Evolutionary conservation across 768 basidiomycete genomes (phyloP).

Genomic region (Pisolithus marmoratus): DNA sequence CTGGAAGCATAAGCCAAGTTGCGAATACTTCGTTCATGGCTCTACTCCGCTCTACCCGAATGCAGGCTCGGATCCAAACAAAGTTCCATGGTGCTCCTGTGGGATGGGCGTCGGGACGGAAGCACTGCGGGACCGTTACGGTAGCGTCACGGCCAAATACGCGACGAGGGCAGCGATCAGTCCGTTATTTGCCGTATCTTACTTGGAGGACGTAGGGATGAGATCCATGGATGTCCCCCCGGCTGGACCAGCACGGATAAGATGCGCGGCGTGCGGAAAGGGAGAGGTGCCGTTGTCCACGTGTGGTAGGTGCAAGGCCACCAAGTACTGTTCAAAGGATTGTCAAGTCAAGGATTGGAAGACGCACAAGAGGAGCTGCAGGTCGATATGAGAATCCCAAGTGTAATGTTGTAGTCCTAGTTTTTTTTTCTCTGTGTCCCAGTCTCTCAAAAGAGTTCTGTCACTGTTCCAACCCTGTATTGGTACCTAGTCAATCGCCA

Average conservation of each 20-base stretch:
- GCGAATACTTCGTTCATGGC: slow-evolving; percentile 35
- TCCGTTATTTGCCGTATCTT: slow-evolving; percentile 49
- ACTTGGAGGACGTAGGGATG: slow-evolving; percentile 35
- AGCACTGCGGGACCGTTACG: slow-evolving; percentile 34
- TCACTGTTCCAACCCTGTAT: no score
- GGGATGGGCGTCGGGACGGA: slow-evolving; percentile 44
- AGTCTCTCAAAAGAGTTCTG: no score
- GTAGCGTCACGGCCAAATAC: slow-evolving; percentile 32
- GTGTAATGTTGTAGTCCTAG: no score
- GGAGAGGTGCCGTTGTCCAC: slow-evolving; percentile 17
- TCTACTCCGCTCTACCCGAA: slow-evolving; percentile 29
- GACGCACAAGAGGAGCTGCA: slow-evolving; percentile 36
- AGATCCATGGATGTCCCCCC: neutral
- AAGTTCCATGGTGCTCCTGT: slow-evolving; percentile 46
- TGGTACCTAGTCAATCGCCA: no score
- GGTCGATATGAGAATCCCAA: no score
- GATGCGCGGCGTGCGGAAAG: slow-evolving; percentile 19
- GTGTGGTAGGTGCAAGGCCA: slow-evolving; percentile 35
- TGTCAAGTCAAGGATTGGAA: slow-evolving; percentile 48
- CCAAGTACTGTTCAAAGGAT: slow-evolving; percentile 37
- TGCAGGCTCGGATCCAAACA: slow-evolving; percentile 24
- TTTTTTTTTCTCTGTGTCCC: no score
- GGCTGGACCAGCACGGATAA: neutral
- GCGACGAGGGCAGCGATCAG: slow-evolving; percentile 46
- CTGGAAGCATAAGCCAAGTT: slow-evolving; percentile 40